Base-by-base conservation (phyloP, 164 flowering plant species). In the Magnolia kwangsiensis region DNA sequence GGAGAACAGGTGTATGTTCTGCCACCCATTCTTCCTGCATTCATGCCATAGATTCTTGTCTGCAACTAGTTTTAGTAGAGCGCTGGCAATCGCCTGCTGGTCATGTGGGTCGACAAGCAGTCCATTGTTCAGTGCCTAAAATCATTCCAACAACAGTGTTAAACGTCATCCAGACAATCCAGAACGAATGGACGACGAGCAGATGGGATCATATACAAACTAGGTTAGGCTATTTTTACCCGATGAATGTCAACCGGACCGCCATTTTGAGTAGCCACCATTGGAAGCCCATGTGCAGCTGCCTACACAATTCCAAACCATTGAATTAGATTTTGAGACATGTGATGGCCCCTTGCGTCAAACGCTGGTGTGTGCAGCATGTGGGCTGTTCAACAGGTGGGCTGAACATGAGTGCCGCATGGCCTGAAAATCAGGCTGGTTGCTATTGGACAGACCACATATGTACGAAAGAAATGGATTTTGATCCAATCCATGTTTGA, bases 261-360 rank as follows among this genome's bases (percentile, higher is more conserved):
- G n/a, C 99, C 99, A 84, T 95, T 95, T 82, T 90, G 93, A 19
- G 98, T 95, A 63, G 99, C 99, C 83, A 95, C 97, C 96, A 93
- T 93, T 23, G 98, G 98, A 51, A 95, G 92, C 71, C 98, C 98
- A 81, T 95, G 98, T 27, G 98, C 98, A 65, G 96, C 97, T 67
- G 98, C 98, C 98, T 93, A 74, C 79, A 87, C 67, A 23, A 63
- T 76, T 72, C 18, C 9, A 19, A 68, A 82, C 29, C 50, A 71
- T 3, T 8, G 67, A 11, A 61, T 76, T 31, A 76, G 70, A n/a
- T 61, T 16, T 64, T 64, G 67, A 21, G 61, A 55, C 71, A 14
- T 29, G n/a, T 27, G n/a, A 10, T 65, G 68, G 14, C 9, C 7
- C 7, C 18, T 29, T 2, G 71, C 21, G 45, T 3, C 61, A 55